Evolutionary conservation across 148 eudicot genomes (phyloP), one percentile per base, ranked within the genome.

Genomic region (Vaccinium vitisidaea): DNA sequence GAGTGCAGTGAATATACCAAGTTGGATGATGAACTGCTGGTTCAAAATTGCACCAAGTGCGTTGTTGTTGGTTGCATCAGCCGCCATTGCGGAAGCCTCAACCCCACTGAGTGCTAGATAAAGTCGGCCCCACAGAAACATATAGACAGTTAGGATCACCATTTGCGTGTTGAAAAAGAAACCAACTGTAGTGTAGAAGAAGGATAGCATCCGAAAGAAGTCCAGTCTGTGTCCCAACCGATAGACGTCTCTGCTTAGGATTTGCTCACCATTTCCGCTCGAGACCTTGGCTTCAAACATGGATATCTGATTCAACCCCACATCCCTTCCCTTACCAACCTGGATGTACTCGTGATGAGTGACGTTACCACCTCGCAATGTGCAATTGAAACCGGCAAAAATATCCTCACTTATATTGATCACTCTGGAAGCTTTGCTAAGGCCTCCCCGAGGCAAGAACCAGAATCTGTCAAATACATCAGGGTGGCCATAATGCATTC

Each of bases 401-500:
- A 92, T 92, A 71, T 92, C 94, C 85, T 92, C 94, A 82, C 92
- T 92, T 8, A 92, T 86, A 86, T 92, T 90, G 61, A 92, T 90
- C 77, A 85, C 90, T 77, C 80, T 86, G 43, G 94, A 92, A 73
- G 94, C 91, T 88, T 92, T 92, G 88, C 94, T 90, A 67, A 92
- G 84, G 36, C 92, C 98, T 81, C 98, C 98, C 52, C 98, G 92
- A 50, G 98, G 93, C 50, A 95, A 88, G 90, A 93, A 95, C 84
- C 93, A 95, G 71, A 95, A 88, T 84, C 98, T 89, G 87, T 95
- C 98, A 85, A 95, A 94, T 49, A 95, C 94, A 88, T 95, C 98
- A 56, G 98, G 98, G 89, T 95, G 98, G 49, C 98, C 98, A 89
- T 95, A 95, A 87, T 95, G 98, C 89, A 95, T 93, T 8, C 98